Evolutionary conservation across 2,329 filamentous ascomycete genomes (phyloP), one percentile per base, ranked within the genome.

Genomic region (Hymenoscyphus salicellus): DNA sequence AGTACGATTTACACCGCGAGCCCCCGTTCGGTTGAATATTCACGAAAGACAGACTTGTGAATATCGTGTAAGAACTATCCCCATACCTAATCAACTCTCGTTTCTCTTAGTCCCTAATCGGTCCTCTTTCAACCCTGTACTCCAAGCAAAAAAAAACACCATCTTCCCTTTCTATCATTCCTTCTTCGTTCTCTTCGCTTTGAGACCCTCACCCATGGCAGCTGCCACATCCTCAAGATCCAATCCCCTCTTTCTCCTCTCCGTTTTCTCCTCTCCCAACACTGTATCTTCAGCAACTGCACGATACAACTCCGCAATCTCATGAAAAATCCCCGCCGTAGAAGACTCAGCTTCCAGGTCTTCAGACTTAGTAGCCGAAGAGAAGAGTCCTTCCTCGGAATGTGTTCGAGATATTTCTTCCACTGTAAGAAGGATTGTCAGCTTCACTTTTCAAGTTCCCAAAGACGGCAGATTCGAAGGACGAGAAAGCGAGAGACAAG

Each of bases 371-470:
- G 43, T 33, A 32, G 76, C 41, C 62, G 61, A 43, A 61, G 73
- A 6, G 74, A 89, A 91, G 0, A 88, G 88, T 0, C 86, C 89
- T 62, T 89, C 87, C 52, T 84, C 82, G 6, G 77, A 77, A 74
- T 91, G 88, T 3, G 88, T 90, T 64, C 82, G 78, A 3, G 84
- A 85, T 72, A 93, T 92, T 80, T 93, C 86, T 70, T 87, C 83
- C 90, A 93, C 64, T 65, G 38, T 20, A 20, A 60, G 20, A 10
- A 30, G 5, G 11, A 3, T 1, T 38, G 32, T 55, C 59, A 55
- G 20, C 23, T n/a, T n/a, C 14, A 16, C n/a, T 6, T 17, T 5
- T 3, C 14, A 43, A 3, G 5, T 43, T 6, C 16, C n/a, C n/a
- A n/a, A n/a, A 43, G 16, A 4, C 16, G n/a, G 16, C 17, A 16